These are phyloP conservation scores for Exophiala spinifera DNA, from an alignment of 2,329 filamentous ascomycete genomes.

Conservation along the genomic window DNA sequence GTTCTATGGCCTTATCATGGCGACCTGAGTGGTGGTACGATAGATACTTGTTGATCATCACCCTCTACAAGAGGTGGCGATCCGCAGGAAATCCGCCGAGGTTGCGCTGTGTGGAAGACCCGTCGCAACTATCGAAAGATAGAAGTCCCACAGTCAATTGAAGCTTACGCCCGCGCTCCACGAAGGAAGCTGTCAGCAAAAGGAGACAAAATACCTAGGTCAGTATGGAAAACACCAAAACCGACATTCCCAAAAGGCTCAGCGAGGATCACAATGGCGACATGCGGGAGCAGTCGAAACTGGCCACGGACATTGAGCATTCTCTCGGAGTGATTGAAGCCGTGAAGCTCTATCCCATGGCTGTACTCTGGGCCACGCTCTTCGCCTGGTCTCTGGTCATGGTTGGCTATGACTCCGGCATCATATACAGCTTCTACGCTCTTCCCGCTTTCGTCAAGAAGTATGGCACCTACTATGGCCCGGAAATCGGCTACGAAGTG, in stretches of 20 bases:
- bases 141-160: too few relatives aligned
- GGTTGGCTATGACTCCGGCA: constrained; percentile 41
- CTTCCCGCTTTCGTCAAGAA: constrained; percentile 34
- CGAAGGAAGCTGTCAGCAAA: not conserved
- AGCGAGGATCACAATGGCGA: constrained; percentile 11
- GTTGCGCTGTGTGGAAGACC: too few relatives aligned
- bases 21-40: too few relatives aligned
- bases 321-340: constrained; percentile 72
- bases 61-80: too few relatives aligned
- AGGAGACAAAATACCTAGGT: not conserved
- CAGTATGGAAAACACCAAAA: constrained; percentile 5
- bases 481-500: constrained; percentile 45
- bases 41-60: too few relatives aligned
- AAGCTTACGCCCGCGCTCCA: not conserved
- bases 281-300: constrained; percentile 31
- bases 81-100: too few relatives aligned
- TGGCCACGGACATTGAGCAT: constrained; percentile 49
- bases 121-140: too few relatives aligned
- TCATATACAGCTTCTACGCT: constrained; percentile 32
- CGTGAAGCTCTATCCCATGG: constrained; percentile 79
- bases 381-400: constrained; percentile 31
- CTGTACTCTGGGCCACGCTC: constrained; percentile 51
- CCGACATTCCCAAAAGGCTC: constrained; percentile 1
- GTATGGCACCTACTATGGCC: constrained; percentile 19
- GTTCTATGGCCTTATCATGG: constrained; percentile 6